Evolutionary conservation across 2,329 filamentous ascomycete genomes (phyloP), one percentile per base, ranked within the genome.

Genomic region (Fusarium chuoi): DNA sequence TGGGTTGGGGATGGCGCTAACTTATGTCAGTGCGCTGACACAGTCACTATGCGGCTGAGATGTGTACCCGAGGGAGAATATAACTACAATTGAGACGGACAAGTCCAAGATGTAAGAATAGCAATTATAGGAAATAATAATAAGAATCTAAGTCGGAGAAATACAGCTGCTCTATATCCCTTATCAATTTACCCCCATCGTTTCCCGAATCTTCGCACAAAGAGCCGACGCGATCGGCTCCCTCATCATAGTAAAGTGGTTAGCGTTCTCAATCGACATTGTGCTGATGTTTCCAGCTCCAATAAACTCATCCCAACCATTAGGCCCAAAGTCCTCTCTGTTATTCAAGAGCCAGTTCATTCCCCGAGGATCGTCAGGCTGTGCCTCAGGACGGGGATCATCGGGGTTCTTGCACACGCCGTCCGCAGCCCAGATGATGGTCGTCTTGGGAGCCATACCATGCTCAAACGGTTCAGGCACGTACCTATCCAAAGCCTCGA

Each of bases 331-430:
- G 24, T 62, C 49, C n/a, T 33, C 52, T 7, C 59, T 36, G 13
- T 62, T 62, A 3, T 62, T 36, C 39, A 62, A 28, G 2, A 62
- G 49, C 59, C 59, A 62, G 20, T 56, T 62, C 59, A 62, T 62
- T 1, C 49, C 59, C 7, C 49, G 38, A 18, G 59, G 59, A 20
- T 62, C 59, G 5, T 44, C 48, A 17, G 30, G 20, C 24, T 42
- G 59, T 12, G 49, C 28, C 24, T 62, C 59, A 10, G 59, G 59
- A 2, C 59, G 38, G 1, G 28, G 36, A 20, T 62, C 59, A 9
- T 56, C 30, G 2, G 49, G 59, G 26, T 45, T 57, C 24, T 62
- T 62, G 22, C 59, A 62, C 15, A 62, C 59, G 3, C 59, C 59
- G 12, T 62, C 59, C 4, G n/a, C 42, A 13, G 59, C 59, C 59